These are phyloP conservation scores for Gnaphalium uliginosum DNA, from an alignment of 129 eudicot species.

Conservation along the genomic window DNA sequence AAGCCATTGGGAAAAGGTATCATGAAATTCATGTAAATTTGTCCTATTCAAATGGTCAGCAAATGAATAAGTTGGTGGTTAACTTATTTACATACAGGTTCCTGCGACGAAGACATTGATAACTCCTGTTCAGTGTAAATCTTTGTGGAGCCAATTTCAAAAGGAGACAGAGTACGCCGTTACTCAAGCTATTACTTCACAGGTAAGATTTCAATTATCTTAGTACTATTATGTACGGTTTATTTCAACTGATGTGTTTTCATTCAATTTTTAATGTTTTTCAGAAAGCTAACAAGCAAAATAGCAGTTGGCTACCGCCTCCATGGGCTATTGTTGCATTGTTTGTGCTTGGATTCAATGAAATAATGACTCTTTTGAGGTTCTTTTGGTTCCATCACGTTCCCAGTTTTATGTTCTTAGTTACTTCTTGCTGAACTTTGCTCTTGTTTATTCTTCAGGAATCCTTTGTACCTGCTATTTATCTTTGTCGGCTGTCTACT, in stretches of 20 bases:
- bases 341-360: conserved; percentile 73
- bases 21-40: conserved; percentile 2
- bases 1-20: conserved; percentile 81
- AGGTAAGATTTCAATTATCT: conserved; percentile 39
- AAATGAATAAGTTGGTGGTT: background rate
- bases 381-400: conserved; percentile 10
- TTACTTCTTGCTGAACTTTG: conserved; percentile 15
- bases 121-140: conserved; percentile 89
- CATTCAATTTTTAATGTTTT: conserved; percentile 9
- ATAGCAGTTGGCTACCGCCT: conserved; percentile 82
- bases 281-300: conserved; percentile 78
- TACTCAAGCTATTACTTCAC: conserved; percentile 67
- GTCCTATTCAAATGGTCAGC: background rate
- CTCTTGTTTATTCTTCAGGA: conserved; percentile 46
- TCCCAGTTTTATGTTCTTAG: background rate
- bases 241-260: background rate
- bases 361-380: conserved; percentile 83
- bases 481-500: background rate
- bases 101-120: conserved; percentile 79
- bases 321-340: conserved; percentile 85
- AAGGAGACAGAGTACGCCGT: conserved; percentile 68
- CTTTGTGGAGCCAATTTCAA: conserved; percentile 71
- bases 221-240: background rate
- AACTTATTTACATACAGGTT: conserved; percentile 42
- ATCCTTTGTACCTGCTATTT: conserved; percentile 29